Conservation (phyloP, 768 basidiomycete species). For the Suillus subluteus region DNA sequence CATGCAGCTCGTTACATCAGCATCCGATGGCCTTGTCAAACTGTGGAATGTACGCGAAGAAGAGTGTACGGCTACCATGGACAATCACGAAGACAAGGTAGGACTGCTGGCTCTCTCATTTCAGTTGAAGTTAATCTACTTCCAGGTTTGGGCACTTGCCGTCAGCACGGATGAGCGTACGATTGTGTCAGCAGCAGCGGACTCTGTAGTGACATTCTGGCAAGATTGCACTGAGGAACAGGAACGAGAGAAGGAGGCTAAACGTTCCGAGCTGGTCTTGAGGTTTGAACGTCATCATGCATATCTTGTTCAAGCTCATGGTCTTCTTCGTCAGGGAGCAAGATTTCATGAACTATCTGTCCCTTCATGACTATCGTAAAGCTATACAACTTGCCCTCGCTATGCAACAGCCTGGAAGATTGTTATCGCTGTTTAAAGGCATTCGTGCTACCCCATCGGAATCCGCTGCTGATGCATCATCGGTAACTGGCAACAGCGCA, state of each 20-base stretch:
- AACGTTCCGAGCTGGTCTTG: slow-evolving; percentile 73
- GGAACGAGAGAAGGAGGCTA: slow-evolving; percentile 71
- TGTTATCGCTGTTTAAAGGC: slow-evolving; percentile 77
- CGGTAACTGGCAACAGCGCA: slow-evolving; percentile 68
- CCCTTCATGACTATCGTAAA: slow-evolving; percentile 84
- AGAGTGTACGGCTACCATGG: slow-evolving; percentile 84
- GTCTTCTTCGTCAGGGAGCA: slow-evolving; percentile 73
- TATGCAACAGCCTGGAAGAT: slow-evolving; percentile 91
- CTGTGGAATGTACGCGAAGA: slow-evolving; percentile 93
- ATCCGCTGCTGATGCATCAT: slow-evolving; percentile 21
- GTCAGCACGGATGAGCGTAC: slow-evolving; percentile 79
- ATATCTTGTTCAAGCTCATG: slow-evolving; percentile 12
- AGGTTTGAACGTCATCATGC: slow-evolving; percentile 57
- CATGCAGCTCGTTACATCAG: slow-evolving; percentile 85
- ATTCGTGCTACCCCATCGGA: slow-evolving; percentile 44
- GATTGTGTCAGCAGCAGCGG: slow-evolving; percentile 93
- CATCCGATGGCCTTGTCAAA: slow-evolving; percentile 95
- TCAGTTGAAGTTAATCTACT: background rate
- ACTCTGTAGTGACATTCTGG: slow-evolving; percentile 97
- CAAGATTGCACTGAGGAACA: slow-evolving; percentile 90
- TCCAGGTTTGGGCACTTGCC: slow-evolving; percentile 94
- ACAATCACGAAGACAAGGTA: slow-evolving; percentile 98
- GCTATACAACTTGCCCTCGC: slow-evolving; percentile 91
- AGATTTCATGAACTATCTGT: slow-evolving; percentile 90
- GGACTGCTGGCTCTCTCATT: slow-evolving; percentile 23